phyloP scores from a whole-genome alignment of 441 rosid genomes.

The Populus tomentosa region DNA sequence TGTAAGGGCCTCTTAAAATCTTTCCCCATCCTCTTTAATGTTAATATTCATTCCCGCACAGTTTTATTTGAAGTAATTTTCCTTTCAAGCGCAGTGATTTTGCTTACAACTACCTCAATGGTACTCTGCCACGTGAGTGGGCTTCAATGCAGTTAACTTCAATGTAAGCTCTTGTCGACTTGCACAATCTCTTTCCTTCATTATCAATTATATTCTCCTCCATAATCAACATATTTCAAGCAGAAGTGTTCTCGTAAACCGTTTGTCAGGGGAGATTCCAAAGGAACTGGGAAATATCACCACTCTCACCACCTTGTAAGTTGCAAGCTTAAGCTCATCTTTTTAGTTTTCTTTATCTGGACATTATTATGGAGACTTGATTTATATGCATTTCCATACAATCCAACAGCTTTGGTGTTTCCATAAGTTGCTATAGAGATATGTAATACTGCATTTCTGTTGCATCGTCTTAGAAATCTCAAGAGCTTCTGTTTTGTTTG shows the following conservation, averaged over 20 bases:
- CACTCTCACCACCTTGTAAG: slow-evolving; percentile 65
- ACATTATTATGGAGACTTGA: slow-evolving; percentile 6
- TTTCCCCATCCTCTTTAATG: background rate
- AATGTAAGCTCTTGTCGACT: slow-evolving; percentile 24
- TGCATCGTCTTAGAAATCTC: background rate
- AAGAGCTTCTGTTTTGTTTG: slow-evolving; percentile 2
- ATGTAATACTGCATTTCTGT: background rate
- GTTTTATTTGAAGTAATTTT: background rate
- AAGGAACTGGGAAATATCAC: slow-evolving; percentile 54
- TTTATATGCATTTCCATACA: background rate
- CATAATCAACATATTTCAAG: slow-evolving; percentile 9
- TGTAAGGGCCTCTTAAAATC: slow-evolving; percentile 43
- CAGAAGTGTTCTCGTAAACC: slow-evolving; percentile 78
- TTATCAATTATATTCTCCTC: background rate
- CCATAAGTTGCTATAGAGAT: background rate
- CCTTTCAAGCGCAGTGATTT: slow-evolving; percentile 49
- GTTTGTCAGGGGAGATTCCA: slow-evolving; percentile 79
- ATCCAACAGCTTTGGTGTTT: background rate
- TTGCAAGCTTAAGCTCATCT: slow-evolving; percentile 17
- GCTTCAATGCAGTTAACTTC: slow-evolving; percentile 40
- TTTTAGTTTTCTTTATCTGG: slow-evolving; percentile 7
- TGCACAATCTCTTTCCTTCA: background rate
- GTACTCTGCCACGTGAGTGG: slow-evolving; percentile 70
- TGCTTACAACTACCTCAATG: slow-evolving; percentile 69
- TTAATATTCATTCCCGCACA: background rate